A percentile compares a stretch with the other conserved stretches of the same genome.
phyloP scores from a whole-genome alignment of 495 filamentous ascomycete genomes.

The Lasiosphaeria ovina region DNA sequence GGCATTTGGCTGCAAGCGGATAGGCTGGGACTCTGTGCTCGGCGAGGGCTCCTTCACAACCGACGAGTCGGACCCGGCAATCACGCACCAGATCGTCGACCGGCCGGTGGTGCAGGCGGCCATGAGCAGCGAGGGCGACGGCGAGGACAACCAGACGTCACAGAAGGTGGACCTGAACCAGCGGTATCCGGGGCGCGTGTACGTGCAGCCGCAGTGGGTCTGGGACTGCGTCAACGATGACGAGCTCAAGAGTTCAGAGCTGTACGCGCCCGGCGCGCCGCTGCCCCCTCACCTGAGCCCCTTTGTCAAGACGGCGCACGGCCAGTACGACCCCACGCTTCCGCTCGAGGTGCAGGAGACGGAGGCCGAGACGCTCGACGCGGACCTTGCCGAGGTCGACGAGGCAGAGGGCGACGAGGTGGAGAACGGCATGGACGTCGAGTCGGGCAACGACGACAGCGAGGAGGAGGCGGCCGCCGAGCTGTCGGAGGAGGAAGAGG shows the following conservation, averaged over 20 bases:
- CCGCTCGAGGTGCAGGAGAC: slow-evolving; percentile 78
- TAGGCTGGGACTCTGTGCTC: slow-evolving; percentile 87
- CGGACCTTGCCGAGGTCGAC: slow-evolving; percentile 56
- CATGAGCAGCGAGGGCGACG: slow-evolving; percentile 56
- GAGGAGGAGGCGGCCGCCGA: slow-evolving; percentile 44
- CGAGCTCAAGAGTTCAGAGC: slow-evolving; percentile 78
- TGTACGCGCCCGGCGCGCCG: slow-evolving; percentile 85
- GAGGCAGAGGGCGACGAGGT: slow-evolving; percentile 40
- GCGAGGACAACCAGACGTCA: slow-evolving; percentile 55
- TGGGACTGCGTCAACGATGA: slow-evolving; percentile 95
- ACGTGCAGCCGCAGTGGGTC: slow-evolving; percentile 96
- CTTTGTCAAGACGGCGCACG: slow-evolving; percentile 83
- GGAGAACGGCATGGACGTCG: slow-evolving; percentile 43
- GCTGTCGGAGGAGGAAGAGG: slow-evolving; percentile 43
- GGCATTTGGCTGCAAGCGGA: slow-evolving; percentile 91
- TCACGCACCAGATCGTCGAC: slow-evolving; percentile 96
- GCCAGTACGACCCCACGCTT: slow-evolving; percentile 83
- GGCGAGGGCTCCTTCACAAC: slow-evolving; percentile 91
- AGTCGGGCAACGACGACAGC: slow-evolving; percentile 42
- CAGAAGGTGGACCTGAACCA: slow-evolving; percentile 54
- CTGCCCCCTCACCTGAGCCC: slow-evolving; percentile 94
- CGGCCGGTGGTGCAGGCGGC: slow-evolving; percentile 66
- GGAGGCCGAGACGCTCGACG: slow-evolving; percentile 71
- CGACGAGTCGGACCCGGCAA: slow-evolving; percentile 78
- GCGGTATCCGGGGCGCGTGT: slow-evolving; percentile 82